Evolutionary conservation across 2,329 filamentous ascomycete genomes (phyloP), one percentile per base, ranked within the genome.

Genomic region (Curvularia spicifera): DNA sequence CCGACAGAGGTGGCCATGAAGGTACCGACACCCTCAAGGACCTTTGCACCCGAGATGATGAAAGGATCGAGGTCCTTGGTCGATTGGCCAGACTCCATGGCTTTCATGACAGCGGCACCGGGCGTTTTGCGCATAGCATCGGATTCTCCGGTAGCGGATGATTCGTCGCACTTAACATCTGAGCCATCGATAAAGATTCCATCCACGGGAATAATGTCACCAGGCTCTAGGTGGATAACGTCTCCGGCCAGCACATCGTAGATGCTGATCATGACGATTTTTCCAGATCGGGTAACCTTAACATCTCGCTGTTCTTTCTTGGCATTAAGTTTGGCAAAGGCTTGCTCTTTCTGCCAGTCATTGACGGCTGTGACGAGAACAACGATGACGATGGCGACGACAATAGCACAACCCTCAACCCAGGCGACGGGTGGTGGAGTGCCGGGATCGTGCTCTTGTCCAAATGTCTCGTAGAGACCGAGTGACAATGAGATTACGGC

Each of bases 121-220:
- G 80, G 73, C 0, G 82, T 85, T 77, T 91, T 91, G 72, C 85
- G 87, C 71, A 91, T 83, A 33, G 87, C 83, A 68, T 91, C 88
- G 0, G 88, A 90, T 72, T 91, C 89, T 63, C 89, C 89, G 3
- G 89, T 91, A 1, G 87, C 87, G 9, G 88, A 90, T 1, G 88
- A 90, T 70, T 91, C 89, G 65, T 91, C 89, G 66, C 88, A 91
- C 73, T 87, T 86, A 53, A 90, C 75, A 47, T 85, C 84, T 61
- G 88, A 84, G 5, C 87, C 87, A 10, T 83, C 80, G 56, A 91
- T 86, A 59, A 91, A 85, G 49, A 90, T 81, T 1, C 89, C 89
- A 69, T 91, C 89, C 2, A 87, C 88, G 0, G 89, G 88, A 33
- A 91, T 81, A 45, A 89, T 80, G 66, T 91, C 89, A 56, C 89